Evolutionary conservation across 208 protist species (phyloP).

Genomic region (Phytomonas sp.): DNA sequence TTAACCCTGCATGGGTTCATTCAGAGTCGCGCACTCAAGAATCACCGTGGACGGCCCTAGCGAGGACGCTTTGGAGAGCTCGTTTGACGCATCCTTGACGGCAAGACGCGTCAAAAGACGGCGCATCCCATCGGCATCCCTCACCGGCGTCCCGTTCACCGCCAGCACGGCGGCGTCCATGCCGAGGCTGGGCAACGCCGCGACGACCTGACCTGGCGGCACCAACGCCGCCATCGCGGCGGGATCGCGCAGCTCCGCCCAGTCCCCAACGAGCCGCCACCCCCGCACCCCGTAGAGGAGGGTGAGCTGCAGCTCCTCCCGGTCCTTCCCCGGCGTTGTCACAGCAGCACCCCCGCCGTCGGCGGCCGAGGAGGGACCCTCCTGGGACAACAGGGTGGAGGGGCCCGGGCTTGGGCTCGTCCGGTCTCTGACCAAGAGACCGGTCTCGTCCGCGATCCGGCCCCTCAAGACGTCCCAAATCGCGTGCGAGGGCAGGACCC

Average conservation of each 20-base stretch:
- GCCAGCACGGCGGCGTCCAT: constrained; percentile 18
- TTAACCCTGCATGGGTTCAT: not conserved
- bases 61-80: constrained; percentile 7
- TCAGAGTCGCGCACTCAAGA: constrained; percentile 10
- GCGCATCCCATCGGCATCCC: constrained; percentile 21
- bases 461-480: no score
- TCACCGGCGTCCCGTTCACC: constrained; percentile 24
- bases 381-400: not conserved
- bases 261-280: constrained; percentile 34
- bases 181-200: constrained; percentile 18
- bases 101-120: constrained; percentile 11
- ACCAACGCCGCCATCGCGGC: constrained; percentile 17
- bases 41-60: constrained; percentile 11
- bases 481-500: not conserved
- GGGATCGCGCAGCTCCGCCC: constrained; percentile 15
- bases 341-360: not conserved
- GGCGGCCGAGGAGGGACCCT: not conserved
- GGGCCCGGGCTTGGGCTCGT: not conserved
- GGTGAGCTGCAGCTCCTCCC: constrained; percentile 16
- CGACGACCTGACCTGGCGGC: constrained; percentile 14
- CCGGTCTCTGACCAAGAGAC: no score
- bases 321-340: not conserved
- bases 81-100: not conserved
- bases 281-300: constrained; percentile 14
- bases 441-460: no score